phyloP scores from a whole-genome alignment of 2,329 filamentous ascomycete genomes.

The Microsporum canis region DNA sequence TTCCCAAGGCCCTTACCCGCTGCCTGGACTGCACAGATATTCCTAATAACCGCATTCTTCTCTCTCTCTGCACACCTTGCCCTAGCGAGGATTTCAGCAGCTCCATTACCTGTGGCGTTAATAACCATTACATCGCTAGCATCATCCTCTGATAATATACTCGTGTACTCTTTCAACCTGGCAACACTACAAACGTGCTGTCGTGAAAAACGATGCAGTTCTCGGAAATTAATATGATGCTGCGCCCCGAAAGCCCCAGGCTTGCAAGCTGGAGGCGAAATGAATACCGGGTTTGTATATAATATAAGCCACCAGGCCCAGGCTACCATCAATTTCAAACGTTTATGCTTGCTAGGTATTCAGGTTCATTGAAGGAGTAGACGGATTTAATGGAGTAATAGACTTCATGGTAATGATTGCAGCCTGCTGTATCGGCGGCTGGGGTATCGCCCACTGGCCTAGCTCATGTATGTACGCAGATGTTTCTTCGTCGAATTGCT shows the following conservation, averaged over 20 bases:
- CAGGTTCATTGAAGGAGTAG: neutral
- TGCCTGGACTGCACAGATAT: conserved; percentile 3
- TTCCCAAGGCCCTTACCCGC: neutral
- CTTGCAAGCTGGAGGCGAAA: neutral
- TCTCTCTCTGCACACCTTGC: conserved; percentile 7
- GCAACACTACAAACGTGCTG: neutral
- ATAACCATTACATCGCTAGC: conserved; percentile 6
- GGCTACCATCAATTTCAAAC: neutral
- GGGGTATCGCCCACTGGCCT: neutral
- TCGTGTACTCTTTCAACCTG: neutral
- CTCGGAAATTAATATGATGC: neutral
- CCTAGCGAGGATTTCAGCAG: conserved; percentile 4
- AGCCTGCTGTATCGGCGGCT: neutral
- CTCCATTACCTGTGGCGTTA: conserved; percentile 5
- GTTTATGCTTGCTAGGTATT: neutral
- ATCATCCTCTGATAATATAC: neutral
- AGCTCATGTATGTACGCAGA: neutral
- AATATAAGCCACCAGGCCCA: neutral
- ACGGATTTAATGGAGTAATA: neutral
- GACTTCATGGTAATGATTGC: neutral
- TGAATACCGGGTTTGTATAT: neutral
- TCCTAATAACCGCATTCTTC: conserved; percentile 5
- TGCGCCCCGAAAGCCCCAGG: neutral
- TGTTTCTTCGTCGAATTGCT: neutral
- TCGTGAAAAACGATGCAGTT: neutral